These are phyloP conservation scores for Colletotrichum chrysophilum DNA, from an alignment of 2,329 filamentous ascomycete genomes.

Conservation along the genomic window DNA sequence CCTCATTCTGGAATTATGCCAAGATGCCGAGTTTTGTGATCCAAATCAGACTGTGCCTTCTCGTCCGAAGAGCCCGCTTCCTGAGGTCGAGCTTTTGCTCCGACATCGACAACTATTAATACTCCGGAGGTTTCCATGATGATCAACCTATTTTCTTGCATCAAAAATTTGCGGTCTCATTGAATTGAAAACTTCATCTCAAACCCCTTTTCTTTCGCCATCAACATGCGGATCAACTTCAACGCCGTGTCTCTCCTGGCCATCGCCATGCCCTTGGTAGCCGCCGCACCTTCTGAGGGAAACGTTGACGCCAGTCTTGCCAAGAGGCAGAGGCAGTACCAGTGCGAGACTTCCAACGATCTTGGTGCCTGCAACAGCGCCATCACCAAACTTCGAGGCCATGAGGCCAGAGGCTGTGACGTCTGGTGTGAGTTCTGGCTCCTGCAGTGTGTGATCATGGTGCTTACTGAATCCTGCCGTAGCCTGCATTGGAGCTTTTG, in stretches of 20 bases:
- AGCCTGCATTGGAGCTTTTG: neutral
- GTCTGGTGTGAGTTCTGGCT: neutral
- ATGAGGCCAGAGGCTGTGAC: neutral
- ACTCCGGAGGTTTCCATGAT: accelerated
- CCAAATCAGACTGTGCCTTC: accelerated
- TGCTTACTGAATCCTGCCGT: too few relatives aligned
- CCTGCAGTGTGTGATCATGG: too few relatives aligned
- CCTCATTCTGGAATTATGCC: neutral
- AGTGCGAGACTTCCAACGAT: neutral
- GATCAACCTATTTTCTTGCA: accelerated
- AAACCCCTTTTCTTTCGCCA: accelerated
- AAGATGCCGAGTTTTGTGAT: neutral
- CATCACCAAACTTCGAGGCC: neutral
- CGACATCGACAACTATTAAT: neutral
- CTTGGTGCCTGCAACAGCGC: neutral
- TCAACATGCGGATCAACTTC: neutral
- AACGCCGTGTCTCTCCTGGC: neutral
- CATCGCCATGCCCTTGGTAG: accelerated
- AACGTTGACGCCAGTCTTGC: neutral
- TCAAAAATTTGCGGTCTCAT: neutral
- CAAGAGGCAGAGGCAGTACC: neutral
- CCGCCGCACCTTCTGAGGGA: neutral
- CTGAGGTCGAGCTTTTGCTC: accelerated
- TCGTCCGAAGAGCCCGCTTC: neutral
- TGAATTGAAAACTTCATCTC: neutral